A percentile compares a stretch with the other conserved stretches of the same genome.
Evolutionary conservation across 768 basidiomycete genomes (phyloP).

Genomic region (Boletus sp.): DNA sequence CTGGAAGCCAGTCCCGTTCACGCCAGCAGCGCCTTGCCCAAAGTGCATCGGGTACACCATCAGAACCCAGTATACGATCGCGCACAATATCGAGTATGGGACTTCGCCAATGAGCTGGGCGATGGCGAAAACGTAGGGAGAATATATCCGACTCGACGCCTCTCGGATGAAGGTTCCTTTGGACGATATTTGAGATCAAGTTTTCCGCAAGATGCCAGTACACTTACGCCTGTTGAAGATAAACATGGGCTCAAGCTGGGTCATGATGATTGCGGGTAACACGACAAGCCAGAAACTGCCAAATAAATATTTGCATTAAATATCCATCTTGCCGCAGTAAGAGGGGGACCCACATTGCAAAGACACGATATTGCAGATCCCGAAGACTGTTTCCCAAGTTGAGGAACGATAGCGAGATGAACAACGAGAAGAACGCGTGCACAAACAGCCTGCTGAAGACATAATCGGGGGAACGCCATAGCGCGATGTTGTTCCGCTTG

Average conservation of each 20-base stretch:
- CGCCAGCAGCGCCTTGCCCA: conserved; percentile 58
- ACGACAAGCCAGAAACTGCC: conserved; percentile 63
- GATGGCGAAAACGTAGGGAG: conserved; percentile 79
- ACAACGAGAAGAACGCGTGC: conserved; percentile 65
- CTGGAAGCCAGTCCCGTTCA: conserved; percentile 67
- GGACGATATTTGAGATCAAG: not conserved
- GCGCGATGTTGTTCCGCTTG: conserved; percentile 59
- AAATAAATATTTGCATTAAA: not conserved
- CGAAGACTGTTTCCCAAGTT: conserved; percentile 61
- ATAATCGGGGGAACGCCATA: conserved; percentile 86
- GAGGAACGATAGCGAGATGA: conserved; percentile 77
- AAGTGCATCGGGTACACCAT: conserved; percentile 72
- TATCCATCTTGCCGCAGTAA: not conserved
- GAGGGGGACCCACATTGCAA: conserved; percentile 57
- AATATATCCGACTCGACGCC: conserved; percentile 82
- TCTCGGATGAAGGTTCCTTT: conserved; percentile 48
- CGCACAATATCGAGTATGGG: conserved; percentile 71
- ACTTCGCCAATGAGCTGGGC: conserved; percentile 80
- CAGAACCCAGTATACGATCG: conserved; percentile 68
- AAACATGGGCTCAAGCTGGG: conserved; percentile 71
- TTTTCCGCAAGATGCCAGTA: conserved; percentile 22
- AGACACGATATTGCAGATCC: conserved; percentile 77
- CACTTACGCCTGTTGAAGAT: conserved; percentile 58
- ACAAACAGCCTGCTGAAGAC: conserved; percentile 80
- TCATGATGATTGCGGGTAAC: conserved; percentile 72